These are phyloP conservation scores for Globisporangium middletonii DNA, from an alignment of 352 stramenopile species.

Conservation along the genomic window DNA sequence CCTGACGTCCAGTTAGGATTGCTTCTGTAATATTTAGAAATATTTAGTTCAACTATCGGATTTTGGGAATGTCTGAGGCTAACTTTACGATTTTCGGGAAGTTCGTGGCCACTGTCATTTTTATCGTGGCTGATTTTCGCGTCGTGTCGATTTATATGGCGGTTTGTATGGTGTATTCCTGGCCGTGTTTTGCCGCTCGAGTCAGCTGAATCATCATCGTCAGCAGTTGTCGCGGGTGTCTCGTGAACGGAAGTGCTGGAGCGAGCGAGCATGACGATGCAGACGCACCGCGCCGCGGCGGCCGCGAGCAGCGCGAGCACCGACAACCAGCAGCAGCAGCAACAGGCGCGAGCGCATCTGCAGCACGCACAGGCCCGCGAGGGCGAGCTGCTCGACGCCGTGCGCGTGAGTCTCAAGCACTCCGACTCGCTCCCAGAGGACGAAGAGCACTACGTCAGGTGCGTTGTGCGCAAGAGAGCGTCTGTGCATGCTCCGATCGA, in stretches of 20 bases:
- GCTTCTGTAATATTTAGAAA: too few relatives aligned
- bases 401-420: slow-evolving; percentile 20
- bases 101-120: neutral
- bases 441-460: slow-evolving; percentile 68
- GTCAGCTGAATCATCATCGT: too few relatives aligned
- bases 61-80: too few relatives aligned
- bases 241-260: too few relatives aligned
- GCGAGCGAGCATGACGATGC: neutral
- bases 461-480: neutral
- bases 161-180: too few relatives aligned
- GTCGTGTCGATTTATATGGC: too few relatives aligned
- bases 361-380: slow-evolving; percentile 1
- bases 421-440: slow-evolving; percentile 31
- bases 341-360: neutral
- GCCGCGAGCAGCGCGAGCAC: neutral
- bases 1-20: too few relatives aligned
- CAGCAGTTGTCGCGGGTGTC: too few relatives aligned
- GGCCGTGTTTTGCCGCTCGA: too few relatives aligned
- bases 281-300: neutral
- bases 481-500: neutral
- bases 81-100: neutral
- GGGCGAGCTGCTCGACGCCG: neutral
- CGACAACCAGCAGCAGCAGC: slow-evolving; percentile 1
- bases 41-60: too few relatives aligned
- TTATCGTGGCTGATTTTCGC: too few relatives aligned